Evolutionary conservation across 1,139 yeast genomes (phyloP), one percentile per base, ranked within the genome.

Genomic region (Suzukiozyma palmioleophila): DNA sequence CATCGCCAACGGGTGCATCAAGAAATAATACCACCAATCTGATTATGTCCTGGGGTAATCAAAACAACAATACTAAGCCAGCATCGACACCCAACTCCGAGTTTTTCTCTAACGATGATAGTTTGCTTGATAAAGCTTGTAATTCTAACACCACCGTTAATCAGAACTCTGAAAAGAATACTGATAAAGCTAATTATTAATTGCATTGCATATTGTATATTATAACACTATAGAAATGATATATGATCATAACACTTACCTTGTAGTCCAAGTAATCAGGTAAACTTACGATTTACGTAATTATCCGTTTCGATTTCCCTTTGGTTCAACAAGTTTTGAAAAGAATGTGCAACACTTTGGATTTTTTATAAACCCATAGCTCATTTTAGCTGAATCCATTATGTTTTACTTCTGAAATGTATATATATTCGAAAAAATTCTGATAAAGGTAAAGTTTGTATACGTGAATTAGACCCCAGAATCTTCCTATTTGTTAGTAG

Each of bases 1-100:
- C 58, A 3, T 63, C 73, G 1, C 64, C 69, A 6, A 61, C 53
- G 8, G 51, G 44, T 26, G 75, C 75, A 7, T 53, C 61, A 11
- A 57, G 75, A 41, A 59, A 58, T 34, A 67, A 69, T 45, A 69
- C 75, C 12, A 52, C 58, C n/a, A 56, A 52, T 38, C 63, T 59
- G 64, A 49, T 57, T 5, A 58, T 65, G 57, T 64, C 69, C 16
- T 59, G 62, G 64, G 50, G 45, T 15, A 31, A 41, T 34, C 43
- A 41, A 29, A 40, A 43, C 26, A 36, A 42, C 26, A 35, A 37
- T 43, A 49, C 39, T 45, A 35, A 27, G 22, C 52, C 48, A 40
- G 59, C 56, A 8, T 60, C 65, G 2, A 59, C 65, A 6, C 68
- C 68, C 11, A 59, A 53, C 39, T 57, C 68, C 36, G 72, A 66